These are phyloP conservation scores for Wakefieldia striispora DNA, from an alignment of 768 basidiomycete species.

Conservation along the genomic window DNA sequence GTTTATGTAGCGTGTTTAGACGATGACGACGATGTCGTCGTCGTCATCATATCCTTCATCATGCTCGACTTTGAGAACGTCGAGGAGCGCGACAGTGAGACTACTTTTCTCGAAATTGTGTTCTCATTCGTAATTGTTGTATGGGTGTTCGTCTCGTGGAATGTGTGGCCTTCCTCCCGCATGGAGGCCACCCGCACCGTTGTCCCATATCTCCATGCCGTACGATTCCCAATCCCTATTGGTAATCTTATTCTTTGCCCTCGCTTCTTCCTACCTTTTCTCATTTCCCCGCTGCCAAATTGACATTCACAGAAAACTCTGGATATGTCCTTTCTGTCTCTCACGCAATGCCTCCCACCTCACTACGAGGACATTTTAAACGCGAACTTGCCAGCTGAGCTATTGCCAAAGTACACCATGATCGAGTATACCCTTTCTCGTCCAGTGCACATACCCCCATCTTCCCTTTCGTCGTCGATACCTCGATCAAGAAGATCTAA, in stretches of 20 bases:
- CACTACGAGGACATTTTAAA: conserved; percentile 99
- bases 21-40: conserved; percentile 30
- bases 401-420: conserved; percentile 97
- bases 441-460: conserved; percentile 87
- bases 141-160: conserved; percentile 97
- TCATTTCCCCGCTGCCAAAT: conserved; percentile 68
- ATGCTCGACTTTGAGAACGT: conserved; percentile 95
- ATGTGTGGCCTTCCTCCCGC: conserved; percentile 96
- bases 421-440: conserved; percentile 98
- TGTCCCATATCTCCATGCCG: conserved; percentile 97
- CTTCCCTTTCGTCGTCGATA: conserved; percentile 97
- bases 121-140: neutral
- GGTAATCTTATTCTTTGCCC: conserved; percentile 47
- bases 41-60: conserved; percentile 19
- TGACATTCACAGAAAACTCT: conserved; percentile 96
- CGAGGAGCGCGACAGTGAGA: conserved; percentile 90
- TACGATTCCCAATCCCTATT: conserved; percentile 96
- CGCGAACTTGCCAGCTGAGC: conserved; percentile 94
- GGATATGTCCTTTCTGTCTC: conserved; percentile 99
- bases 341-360: conserved; percentile 92
- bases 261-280: neutral
- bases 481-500: conserved; percentile 94
- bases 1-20: conserved; percentile 23
- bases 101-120: neutral
- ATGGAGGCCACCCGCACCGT: conserved; percentile 98